Evolutionary conservation across 2,329 filamentous ascomycete species (phyloP).

Genomic region (Capronia americana): DNA sequence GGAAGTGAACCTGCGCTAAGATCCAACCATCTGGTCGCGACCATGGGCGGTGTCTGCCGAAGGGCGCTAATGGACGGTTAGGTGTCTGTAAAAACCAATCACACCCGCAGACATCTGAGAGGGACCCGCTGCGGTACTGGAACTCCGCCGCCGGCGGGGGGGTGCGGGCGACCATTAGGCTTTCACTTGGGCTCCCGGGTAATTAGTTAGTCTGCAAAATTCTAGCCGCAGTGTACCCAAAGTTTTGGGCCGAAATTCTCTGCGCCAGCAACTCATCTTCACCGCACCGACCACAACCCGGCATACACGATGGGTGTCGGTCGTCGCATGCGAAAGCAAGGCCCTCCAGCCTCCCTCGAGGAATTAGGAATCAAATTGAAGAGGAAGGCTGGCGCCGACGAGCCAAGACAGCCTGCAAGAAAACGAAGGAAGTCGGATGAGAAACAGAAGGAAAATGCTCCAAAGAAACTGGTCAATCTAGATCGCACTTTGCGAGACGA

Average conservation of each 20-base stretch:
- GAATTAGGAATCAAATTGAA: conserved; percentile 73
- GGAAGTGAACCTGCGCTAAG: background rate
- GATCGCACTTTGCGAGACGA: conserved; percentile 42
- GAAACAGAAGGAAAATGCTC: conserved; percentile 46
- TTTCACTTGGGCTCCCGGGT: background rate
- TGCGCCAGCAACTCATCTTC: conserved; percentile 4
- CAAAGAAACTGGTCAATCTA: conserved; percentile 52
- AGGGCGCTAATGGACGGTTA: background rate
- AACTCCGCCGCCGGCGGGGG: background rate
- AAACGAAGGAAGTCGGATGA: conserved; percentile 68
- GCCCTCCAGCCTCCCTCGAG: conserved; percentile 79
- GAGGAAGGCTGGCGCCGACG: conserved; percentile 78
- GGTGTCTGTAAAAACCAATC: background rate
- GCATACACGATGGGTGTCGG: conserved; percentile 74
- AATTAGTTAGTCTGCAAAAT: background rate
- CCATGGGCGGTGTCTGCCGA: background rate
- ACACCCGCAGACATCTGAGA: background rate
- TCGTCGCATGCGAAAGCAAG: conserved; percentile 88
- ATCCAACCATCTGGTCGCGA: background rate
- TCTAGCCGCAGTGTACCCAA: background rate
- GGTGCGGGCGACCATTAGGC: background rate
- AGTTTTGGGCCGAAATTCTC: conserved; percentile 16
- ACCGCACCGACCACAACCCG: background rate
- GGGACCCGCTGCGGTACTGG: background rate
- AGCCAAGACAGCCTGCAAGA: conserved; percentile 63